Percentiles rank a stretch among this genome's conserved stretches.
Conservation (phyloP, 2,329 filamentous ascomycete genomes). For the Penicillium sp. region DNA sequence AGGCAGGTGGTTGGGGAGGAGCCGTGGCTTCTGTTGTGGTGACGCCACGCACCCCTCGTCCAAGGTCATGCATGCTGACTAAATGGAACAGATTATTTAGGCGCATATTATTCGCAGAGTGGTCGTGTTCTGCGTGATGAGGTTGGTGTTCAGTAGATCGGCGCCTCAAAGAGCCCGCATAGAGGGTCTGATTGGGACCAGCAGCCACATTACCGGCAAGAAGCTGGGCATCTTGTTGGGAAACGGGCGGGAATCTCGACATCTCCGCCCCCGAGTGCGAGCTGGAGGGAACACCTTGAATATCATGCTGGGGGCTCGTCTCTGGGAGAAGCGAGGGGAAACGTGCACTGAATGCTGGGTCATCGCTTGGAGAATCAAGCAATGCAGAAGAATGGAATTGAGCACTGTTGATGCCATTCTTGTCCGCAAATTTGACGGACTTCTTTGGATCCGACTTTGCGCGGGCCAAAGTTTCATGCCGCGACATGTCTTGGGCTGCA, state of each 20-base stretch:
- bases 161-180: conserved; percentile 24
- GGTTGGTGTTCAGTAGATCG: conserved; percentile 7
- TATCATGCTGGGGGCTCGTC: conserved; percentile 3
- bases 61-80: conserved; percentile 29
- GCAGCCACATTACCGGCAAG: conserved; percentile 25
- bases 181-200: not conserved
- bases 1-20: conserved; percentile 18
- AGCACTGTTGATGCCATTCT: not conserved
- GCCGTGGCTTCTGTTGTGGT: conserved; percentile 17
- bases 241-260: conserved; percentile 39
- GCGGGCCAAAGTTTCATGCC: not conserved
- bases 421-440: too few species aligned
- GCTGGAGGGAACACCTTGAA: conserved; percentile 18
- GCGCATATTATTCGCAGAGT: not conserved
- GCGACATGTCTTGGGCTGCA: conserved; percentile 2
- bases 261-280: conserved; percentile 28
- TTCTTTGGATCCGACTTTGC: not conserved
- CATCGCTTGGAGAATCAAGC: conserved; percentile 34
- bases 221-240: conserved; percentile 40
- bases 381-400: conserved; percentile 18
- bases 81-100: not conserved
- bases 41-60: conserved; percentile 1
- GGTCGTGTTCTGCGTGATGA: not conserved
- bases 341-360: conserved; percentile 33
- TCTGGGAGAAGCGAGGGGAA: conserved; percentile 38